phyloP scores from a whole-genome alignment of 1,284 basidiomycete species.

The Cronartium ribicola region DNA sequence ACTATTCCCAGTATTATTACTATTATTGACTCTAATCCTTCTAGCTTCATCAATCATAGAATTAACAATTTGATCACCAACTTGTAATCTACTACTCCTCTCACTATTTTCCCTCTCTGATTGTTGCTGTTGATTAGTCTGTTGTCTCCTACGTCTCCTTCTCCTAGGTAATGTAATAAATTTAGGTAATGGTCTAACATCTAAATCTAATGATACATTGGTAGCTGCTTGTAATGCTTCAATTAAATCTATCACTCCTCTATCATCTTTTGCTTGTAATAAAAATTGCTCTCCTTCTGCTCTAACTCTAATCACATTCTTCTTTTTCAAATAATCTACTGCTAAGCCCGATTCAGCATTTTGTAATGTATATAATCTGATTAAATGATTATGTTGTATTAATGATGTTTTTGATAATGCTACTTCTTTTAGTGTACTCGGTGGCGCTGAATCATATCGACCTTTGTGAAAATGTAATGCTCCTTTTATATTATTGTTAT shows the following conservation, averaged over 20 bases:
- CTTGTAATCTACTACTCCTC: neutral
- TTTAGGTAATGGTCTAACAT: conserved; percentile 80
- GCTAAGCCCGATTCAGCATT: conserved; percentile 81
- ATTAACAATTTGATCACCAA: conserved; percentile 22
- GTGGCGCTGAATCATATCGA: conserved; percentile 46
- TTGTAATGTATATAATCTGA: conserved; percentile 74
- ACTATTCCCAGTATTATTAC: conserved; percentile 51
- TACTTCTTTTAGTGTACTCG: conserved; percentile 43
- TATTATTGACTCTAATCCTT: conserved; percentile 6
- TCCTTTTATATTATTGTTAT: conserved; percentile 44
- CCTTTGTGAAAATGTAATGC: conserved; percentile 48
- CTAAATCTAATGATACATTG: conserved; percentile 88
- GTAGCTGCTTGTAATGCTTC: conserved; percentile 91
- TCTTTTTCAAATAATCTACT: conserved; percentile 88
- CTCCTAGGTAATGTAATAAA: conserved; percentile 58
- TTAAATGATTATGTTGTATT: conserved; percentile 49
- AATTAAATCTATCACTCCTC: conserved; percentile 88
- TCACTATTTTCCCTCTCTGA: conserved; percentile 11
- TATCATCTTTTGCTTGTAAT: conserved; percentile 79
- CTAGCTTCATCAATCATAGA: conserved; percentile 46
- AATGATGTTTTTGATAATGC: conserved; percentile 42
- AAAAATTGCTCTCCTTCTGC: conserved; percentile 95
- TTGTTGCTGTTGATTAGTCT: conserved; percentile 37
- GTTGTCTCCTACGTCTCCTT: conserved; percentile 51
- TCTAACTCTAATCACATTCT: conserved; percentile 88